Evolutionary conservation across 345 rosid genomes (phyloP), one percentile per base, ranked within the genome.

Genomic region (Moricandia moricandioides): DNA sequence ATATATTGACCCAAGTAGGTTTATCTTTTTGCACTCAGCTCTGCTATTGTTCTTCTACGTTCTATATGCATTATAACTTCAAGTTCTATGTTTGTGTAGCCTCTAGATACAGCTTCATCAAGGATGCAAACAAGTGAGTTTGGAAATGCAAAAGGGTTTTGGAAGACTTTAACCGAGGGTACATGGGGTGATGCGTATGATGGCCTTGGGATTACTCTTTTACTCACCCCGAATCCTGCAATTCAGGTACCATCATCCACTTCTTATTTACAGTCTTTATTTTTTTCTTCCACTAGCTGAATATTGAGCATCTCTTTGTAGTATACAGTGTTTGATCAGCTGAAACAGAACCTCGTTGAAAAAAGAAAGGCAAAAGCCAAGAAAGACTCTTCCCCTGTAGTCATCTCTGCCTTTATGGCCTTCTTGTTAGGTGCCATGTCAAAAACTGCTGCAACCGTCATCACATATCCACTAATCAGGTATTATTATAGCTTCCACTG

Each of bases 381-480:
- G 1, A 71, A 49, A 2, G 79, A 65, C 43, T 75, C 89, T 26
- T 84, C 95, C 8, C 87, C 88, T 0, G 81, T 66, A 76, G 81
- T 86, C 10, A 89, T 95, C 57, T 89, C 97, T 62, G 97, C 99
- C 5, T 83, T 88, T 68, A 83, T 90, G 4, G 99, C 99, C 10
- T 95, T 95, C 62, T 61, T 89, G 55, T 77, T 94, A 40, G 99
- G 97, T 61, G 97, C 99, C 1, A 79, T 88, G 77, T 90, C 97
- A 2, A 94, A 94, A 84, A 87, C 96, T 70, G 74, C 86, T 52
- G 97, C 99, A 9, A 94, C 97, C 12, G 65, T 82, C 64, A 34
- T 88, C 77, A 94, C 99, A 40, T 94, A 92, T 78, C 99, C 99
- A 9, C 97, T 97, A 24, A 94, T 94, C 83, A 90, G 97, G 97